phyloP scores from a whole-genome alignment of 805 yeast species.

The Candida tallmaniae region DNA sequence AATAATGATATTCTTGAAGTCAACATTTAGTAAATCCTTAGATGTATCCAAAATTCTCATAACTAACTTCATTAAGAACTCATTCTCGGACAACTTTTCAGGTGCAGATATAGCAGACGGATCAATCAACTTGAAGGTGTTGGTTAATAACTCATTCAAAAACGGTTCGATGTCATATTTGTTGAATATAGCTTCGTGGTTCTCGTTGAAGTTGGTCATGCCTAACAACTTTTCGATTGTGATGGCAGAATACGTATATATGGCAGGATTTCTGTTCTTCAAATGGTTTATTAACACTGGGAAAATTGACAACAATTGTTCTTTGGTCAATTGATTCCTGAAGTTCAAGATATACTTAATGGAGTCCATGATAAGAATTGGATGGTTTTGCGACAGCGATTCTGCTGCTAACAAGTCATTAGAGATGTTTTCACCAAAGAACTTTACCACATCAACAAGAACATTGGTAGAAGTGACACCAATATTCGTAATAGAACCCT shows the following conservation, averaged over 20 bases:
- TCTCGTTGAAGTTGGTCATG: slow-evolving; percentile 54
- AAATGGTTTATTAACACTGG: slow-evolving; percentile 75
- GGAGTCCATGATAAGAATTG: slow-evolving; percentile 86
- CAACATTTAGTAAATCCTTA: slow-evolving; percentile 52
- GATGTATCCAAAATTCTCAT: slow-evolving; percentile 78
- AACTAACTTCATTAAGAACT: slow-evolving; percentile 81
- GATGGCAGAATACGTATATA: slow-evolving; percentile 89
- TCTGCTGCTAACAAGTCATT: slow-evolving; percentile 57
- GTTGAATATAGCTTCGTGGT: slow-evolving; percentile 57
- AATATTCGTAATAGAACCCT: slow-evolving; percentile 78
- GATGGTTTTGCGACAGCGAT: slow-evolving; percentile 39
- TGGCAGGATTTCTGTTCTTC: slow-evolving; percentile 58
- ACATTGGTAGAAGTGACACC: slow-evolving; percentile 87
- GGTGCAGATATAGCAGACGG: slow-evolving; percentile 41
- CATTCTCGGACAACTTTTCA: slow-evolving; percentile 92
- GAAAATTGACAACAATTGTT: slow-evolving; percentile 71
- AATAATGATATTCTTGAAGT: slow-evolving; percentile 45
- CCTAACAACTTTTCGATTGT: slow-evolving; percentile 86
- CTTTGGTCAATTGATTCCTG: slow-evolving; percentile 88
- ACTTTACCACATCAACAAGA: slow-evolving; percentile 79
- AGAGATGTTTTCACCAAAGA: slow-evolving; percentile 77
- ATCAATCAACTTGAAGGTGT: slow-evolving; percentile 61
- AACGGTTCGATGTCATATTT: slow-evolving; percentile 66
- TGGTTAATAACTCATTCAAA: slow-evolving; percentile 57
- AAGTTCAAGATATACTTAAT: slow-evolving; percentile 85